These are phyloP conservation scores for Leucaena leucocephala DNA, from an alignment of 306 rosid genomes.

Conservation along the genomic window DNA sequence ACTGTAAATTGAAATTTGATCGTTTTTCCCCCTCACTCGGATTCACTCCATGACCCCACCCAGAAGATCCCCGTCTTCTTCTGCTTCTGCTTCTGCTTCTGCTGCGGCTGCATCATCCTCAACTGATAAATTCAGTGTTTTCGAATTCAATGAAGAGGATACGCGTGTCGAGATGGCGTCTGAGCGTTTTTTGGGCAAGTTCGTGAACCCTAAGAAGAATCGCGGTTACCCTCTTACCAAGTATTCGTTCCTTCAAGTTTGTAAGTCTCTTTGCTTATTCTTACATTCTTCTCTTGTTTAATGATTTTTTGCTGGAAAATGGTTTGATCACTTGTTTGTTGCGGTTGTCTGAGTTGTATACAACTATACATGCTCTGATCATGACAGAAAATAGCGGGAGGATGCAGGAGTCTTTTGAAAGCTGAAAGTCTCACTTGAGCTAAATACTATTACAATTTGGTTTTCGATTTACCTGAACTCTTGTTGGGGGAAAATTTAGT, in stretches of 20 bases:
- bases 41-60: constrained; percentile 49
- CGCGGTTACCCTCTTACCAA: constrained; percentile 46
- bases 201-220: constrained; percentile 43
- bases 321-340: neutral
- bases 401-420: neutral
- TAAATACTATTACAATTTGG: neutral
- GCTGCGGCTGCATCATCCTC: constrained; percentile 28
- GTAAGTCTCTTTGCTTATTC: constrained; percentile 41
- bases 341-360: neutral
- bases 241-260: constrained; percentile 51
- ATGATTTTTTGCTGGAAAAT: neutral
- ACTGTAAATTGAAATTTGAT: constrained; percentile 1
- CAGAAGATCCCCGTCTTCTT: constrained; percentile 32
- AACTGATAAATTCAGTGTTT: constrained; percentile 47
- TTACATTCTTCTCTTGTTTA: neutral
- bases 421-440: neutral
- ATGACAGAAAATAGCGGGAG: neutral
- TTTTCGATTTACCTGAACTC: neutral
- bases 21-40: constrained; percentile 12
- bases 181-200: constrained; percentile 23
- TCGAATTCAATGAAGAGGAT: constrained; percentile 59
- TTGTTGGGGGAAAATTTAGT: neutral
- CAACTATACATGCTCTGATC: neutral
- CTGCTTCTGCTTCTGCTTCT: constrained; percentile 22
- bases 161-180: constrained; percentile 32